Percentiles rank a stretch among this genome's conserved stretches.
Conservation (phyloP, 768 basidiomycete genomes). For the Tubosaeta brunneosetosa region DNA sequence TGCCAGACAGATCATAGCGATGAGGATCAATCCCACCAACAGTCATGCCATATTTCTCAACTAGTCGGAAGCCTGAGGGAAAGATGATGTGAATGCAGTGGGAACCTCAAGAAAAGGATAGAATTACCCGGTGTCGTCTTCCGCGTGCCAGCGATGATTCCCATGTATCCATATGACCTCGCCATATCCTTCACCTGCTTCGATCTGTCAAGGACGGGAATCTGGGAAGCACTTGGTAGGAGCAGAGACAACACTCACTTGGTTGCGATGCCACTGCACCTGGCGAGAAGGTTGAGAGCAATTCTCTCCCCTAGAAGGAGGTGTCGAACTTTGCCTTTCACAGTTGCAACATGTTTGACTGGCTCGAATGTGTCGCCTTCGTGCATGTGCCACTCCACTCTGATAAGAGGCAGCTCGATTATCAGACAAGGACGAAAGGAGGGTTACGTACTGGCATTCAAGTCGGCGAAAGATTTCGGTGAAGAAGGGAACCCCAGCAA, state of each 20-base stretch:
- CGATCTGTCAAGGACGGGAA: constrained; percentile 51
- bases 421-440: neutral
- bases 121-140: constrained; percentile 87
- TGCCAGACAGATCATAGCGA: constrained; percentile 93
- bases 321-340: constrained; percentile 82
- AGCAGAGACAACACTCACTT: constrained; percentile 48
- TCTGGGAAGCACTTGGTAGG: neutral
- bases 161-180: constrained; percentile 70
- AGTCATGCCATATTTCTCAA: constrained; percentile 98
- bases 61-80: constrained; percentile 76
- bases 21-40: constrained; percentile 96
- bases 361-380: constrained; percentile 84
- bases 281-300: constrained; percentile 86
- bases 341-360: constrained; percentile 83
- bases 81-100: constrained; percentile 6
- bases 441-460: constrained; percentile 76
- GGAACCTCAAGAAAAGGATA: neutral
- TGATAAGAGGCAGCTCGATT: constrained; percentile 28
- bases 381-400: constrained; percentile 89
- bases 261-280: constrained; percentile 96
- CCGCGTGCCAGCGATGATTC: constrained; percentile 89
- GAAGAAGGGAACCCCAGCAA: constrained; percentile 95
- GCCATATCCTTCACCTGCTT: constrained; percentile 78
- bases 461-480: constrained; percentile 87
- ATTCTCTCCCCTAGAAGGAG: constrained; percentile 90